Evolutionary conservation across 139 green algal genomes (phyloP), one percentile per base, ranked within the genome.

Genomic region (Medakamo hakoo): DNA sequence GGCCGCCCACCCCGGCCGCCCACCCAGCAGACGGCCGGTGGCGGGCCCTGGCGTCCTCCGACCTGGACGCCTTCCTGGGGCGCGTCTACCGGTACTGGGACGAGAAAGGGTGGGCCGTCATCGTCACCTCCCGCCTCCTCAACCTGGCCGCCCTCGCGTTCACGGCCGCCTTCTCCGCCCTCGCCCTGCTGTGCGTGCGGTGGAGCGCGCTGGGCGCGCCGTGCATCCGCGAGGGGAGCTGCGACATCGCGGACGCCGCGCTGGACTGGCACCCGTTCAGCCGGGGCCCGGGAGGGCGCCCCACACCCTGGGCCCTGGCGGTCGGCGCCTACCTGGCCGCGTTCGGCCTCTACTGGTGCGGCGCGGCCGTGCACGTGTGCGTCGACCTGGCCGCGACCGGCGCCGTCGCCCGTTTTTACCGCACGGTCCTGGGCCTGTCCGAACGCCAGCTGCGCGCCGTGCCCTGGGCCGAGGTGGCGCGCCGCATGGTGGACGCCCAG

Each of bases 71-170:
- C 3, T 95, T 95, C 71, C 91, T 95, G 57, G 70, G 65, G 0
- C 66, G 78, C 0, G 60, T 93, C 1, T 94, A 95, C 78, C 75
- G 78, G 84, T 93, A 90, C 71, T 92, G 83, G 78, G 73, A 84
- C 28, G 79, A 84, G 30, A 88, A 87, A 71, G 88, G 87, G 4
- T 81, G 90, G 24, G 59, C 31, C 16, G 71, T 77, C 19, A 85
- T 91, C n/a, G 22, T 88, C 24, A 30, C 80, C 23, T 66, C 77
- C 0, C 79, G 84, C 4, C 55, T 90, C 4, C 71, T 94, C 28
- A 95, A 96, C 70, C 68, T 96, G 52, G 29, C 80, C 25, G 88
- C 84, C 0, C 79, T 97, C n/a, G 82, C 62, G 19, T 97, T 97
- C 79, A 97, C 88, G 0, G 82, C 93, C 30, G 70, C 68, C 49